These are phyloP conservation scores for Pichia cabralensis DNA, from an alignment of 805 yeast genomes.

Conservation along the genomic window DNA sequence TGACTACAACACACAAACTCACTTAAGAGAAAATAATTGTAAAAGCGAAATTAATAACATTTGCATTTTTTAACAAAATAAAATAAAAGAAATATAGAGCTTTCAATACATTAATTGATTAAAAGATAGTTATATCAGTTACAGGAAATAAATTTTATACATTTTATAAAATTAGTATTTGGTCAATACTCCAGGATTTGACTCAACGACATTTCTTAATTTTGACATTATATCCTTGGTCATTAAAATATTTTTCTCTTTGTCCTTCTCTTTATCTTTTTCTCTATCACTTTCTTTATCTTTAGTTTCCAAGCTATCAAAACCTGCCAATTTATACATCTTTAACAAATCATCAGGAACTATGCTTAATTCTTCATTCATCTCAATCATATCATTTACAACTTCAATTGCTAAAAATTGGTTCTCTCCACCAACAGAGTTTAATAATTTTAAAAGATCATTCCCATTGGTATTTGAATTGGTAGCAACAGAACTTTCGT, in stretches of 20 bases:
- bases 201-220: slow-evolving; percentile 22
- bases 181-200: slow-evolving; percentile 18
- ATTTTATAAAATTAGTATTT: too few relatives aligned
- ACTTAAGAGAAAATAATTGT: too few relatives aligned
- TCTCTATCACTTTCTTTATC: slow-evolving; percentile 8
- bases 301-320: slow-evolving; percentile 15
- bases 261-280: slow-evolving; percentile 3
- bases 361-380: slow-evolving; percentile 67
- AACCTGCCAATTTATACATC: slow-evolving; percentile 39
- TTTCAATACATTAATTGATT: too few relatives aligned
- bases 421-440: slow-evolving; percentile 41
- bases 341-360: slow-evolving; percentile 60
- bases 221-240: slow-evolving; percentile 32
- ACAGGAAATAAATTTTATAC: too few relatives aligned
- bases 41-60: too few relatives aligned
- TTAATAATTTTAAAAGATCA: slow-evolving; percentile 3
- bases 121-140: too few relatives aligned
- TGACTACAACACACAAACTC: too few relatives aligned
- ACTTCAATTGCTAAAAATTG: slow-evolving; percentile 89
- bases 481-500: background rate
- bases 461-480: slow-evolving; percentile 1
- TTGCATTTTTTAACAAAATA: too few relatives aligned
- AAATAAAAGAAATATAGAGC: too few relatives aligned
- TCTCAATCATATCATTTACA: slow-evolving; percentile 70
- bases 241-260: slow-evolving; percentile 14